Evolutionary conservation across 108 stramenopile genomes (phyloP), one percentile per base, ranked within the genome.

Genomic region (Mediolabrus comicus): DNA sequence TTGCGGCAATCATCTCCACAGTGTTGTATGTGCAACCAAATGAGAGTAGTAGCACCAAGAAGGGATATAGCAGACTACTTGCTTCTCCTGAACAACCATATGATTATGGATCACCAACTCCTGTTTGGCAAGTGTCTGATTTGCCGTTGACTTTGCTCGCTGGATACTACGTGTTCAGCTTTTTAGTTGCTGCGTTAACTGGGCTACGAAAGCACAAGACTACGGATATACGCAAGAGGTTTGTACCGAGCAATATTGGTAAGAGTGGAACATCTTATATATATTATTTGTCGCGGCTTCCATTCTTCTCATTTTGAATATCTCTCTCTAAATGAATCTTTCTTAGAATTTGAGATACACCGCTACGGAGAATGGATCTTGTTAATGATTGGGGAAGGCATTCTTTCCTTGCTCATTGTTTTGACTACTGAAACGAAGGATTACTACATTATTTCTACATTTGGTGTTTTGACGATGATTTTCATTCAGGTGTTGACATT

Each of bases 331-430:
- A 9, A 78, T 87, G 71, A 85, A 90, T 54, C 62, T 90, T 33
- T n/a, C n/a, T n/a, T n/a, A n/a, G n/a, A 83, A 19, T 89, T 82
- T 70, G 53, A 39, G 51, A 87, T 86, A 31, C 91, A 92, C 75
- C 78, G 91, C 3, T 84, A 83, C 31, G 91, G 91, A 12, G 90
- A 91, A 65, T 88, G 83, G 85, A 82, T 59, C 28, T 84, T 91
- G 86, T 65, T 91, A 14, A 83, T 91, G 83, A 68, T 91, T 16
- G 90, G 90, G 1, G 90, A 91, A 57, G 68, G 69, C 34, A 60
- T 91, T 13, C 39, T 91, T 53, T 71, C 69, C 19, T 60, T 91
- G 24, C 59, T 91, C 3, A 84, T 91, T 53, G 90, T 91, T 19
- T 24, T 7, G 24, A 57, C 56, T 1, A 33, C 32, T 9, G 56